Evolutionary conservation across 495 filamentous ascomycete species (phyloP).

Genomic region (Penicillium herquei): DNA sequence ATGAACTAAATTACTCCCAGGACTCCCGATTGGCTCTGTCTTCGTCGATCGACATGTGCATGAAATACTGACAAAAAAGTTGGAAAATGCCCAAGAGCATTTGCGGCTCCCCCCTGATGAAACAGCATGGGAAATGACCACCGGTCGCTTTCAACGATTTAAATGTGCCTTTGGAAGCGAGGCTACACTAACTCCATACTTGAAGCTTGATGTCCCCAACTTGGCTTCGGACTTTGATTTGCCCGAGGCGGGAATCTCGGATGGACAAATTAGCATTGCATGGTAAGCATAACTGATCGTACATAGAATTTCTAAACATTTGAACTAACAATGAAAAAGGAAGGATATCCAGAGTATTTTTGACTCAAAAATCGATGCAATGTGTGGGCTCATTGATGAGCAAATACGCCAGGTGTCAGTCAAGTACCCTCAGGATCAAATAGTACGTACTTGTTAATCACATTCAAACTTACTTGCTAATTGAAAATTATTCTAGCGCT

Average conservation of each 20-base stretch:
- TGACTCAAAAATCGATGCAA: slow-evolving; percentile 53
- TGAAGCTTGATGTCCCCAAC: slow-evolving; percentile 32
- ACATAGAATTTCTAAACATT: neutral
- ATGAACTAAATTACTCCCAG: slow-evolving; percentile 8
- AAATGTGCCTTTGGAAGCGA: slow-evolving; percentile 42
- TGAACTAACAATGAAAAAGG: neutral
- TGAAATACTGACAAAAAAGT: slow-evolving; percentile 16
- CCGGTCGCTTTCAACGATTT: slow-evolving; percentile 34
- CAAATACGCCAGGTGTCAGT: slow-evolving; percentile 52
- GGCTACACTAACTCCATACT: slow-evolving; percentile 19
- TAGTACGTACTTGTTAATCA: slow-evolving; percentile 32
- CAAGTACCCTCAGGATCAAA: slow-evolving; percentile 43
- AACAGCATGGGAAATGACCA: slow-evolving; percentile 35
- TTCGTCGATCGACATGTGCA: slow-evolving; percentile 37
- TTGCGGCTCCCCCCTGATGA: slow-evolving; percentile 16
- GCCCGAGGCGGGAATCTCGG: slow-evolving; percentile 27
- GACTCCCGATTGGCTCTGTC: slow-evolving; percentile 38
- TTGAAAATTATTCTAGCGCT: slow-evolving; percentile 27
- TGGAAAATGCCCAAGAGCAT: slow-evolving; percentile 23
- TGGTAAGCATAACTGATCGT: slow-evolving; percentile 19
- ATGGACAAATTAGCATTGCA: slow-evolving; percentile 33
- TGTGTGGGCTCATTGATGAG: slow-evolving; percentile 50
- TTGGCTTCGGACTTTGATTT: slow-evolving; percentile 17
- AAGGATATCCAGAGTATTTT: slow-evolving; percentile 32
- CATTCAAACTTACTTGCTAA: neutral